A percentile compares a stretch with the other conserved stretches of the same genome.
Conservation (phyloP, 2,329 filamentous ascomycete genomes). For the Celoporthe dispersa region DNA sequence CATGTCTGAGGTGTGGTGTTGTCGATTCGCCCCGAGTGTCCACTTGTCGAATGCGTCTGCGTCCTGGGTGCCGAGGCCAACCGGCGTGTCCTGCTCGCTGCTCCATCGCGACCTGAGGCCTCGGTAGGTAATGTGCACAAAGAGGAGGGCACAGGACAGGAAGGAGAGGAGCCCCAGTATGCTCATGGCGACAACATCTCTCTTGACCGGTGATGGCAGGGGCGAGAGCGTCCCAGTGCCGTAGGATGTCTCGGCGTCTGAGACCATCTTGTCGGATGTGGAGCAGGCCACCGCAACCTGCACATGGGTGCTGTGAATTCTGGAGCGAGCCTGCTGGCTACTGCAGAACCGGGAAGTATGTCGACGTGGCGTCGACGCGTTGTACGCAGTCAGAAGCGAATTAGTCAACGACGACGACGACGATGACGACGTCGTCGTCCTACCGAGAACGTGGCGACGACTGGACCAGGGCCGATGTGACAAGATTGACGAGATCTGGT, state of each 20-base stretch:
- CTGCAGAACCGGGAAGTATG: background rate
- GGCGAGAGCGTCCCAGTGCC: background rate
- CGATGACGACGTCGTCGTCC: background rate
- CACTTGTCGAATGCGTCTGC: slow-evolving; percentile 1
- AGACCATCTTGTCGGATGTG: background rate
- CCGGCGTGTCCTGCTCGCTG: background rate
- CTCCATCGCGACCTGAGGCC: background rate
- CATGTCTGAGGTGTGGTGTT: background rate
- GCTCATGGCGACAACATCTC: background rate
- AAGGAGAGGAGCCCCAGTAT: background rate
- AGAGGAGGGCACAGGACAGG: background rate
- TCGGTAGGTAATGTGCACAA: slow-evolving; percentile 1
- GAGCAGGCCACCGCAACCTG: background rate
- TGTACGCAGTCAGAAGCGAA: background rate
- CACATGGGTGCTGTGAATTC: background rate
- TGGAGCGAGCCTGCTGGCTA: background rate
- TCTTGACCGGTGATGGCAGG: background rate
- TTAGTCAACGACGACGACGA: background rate
- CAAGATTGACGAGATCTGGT: background rate
- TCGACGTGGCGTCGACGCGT: background rate
- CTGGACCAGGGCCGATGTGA: background rate
- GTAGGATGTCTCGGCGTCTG: background rate
- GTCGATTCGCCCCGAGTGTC: slow-evolving; percentile 1
- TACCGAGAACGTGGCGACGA: background rate
- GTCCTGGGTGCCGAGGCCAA: background rate